Evolutionary conservation across 495 filamentous ascomycete species (phyloP).

Genomic region (Delitschia confertaspora): DNA sequence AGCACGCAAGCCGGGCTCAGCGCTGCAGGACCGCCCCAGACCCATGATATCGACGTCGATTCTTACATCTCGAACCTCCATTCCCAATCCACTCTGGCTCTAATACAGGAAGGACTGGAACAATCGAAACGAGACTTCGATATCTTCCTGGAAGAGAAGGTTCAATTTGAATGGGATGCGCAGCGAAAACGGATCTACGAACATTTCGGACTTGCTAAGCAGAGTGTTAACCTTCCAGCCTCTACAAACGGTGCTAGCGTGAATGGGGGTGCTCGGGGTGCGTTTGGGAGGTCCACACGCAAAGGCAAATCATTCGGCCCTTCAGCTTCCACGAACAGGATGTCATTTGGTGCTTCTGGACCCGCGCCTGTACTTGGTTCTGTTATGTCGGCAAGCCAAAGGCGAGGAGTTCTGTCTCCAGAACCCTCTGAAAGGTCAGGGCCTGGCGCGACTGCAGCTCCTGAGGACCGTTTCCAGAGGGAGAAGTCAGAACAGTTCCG

Average conservation of each 20-base stretch:
- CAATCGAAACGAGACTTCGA: constrained; percentile 86
- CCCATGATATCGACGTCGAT: constrained; percentile 69
- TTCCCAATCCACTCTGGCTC: constrained; percentile 80
- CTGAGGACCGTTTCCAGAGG: constrained; percentile 62
- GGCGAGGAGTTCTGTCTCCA: constrained; percentile 28
- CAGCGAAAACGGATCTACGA: constrained; percentile 88
- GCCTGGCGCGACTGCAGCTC: constrained; percentile 37
- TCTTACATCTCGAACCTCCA: constrained; percentile 74
- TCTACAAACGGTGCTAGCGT: constrained; percentile 13
- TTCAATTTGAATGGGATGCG: constrained; percentile 89
- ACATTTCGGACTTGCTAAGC: constrained; percentile 76
- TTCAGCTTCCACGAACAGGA: constrained; percentile 31
- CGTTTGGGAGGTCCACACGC: constrained; percentile 54
- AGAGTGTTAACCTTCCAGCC: constrained; percentile 36
- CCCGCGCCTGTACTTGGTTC: constrained; percentile 76
- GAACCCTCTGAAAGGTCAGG: constrained; percentile 53
- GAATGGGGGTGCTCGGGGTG: constrained; percentile 33
- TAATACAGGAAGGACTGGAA: constrained; percentile 80
- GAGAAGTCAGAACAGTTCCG: constrained; percentile 74
- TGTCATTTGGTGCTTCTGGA: constrained; percentile 57
- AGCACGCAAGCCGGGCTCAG: constrained; percentile 41
- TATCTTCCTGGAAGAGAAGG: constrained; percentile 81
- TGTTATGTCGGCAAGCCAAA: constrained; percentile 48
- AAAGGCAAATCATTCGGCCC: constrained; percentile 39
- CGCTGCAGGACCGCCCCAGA: constrained; percentile 33